Conservation (phyloP, 2,329 filamentous ascomycete genomes). For the Trichophyton benhamiae region DNA sequence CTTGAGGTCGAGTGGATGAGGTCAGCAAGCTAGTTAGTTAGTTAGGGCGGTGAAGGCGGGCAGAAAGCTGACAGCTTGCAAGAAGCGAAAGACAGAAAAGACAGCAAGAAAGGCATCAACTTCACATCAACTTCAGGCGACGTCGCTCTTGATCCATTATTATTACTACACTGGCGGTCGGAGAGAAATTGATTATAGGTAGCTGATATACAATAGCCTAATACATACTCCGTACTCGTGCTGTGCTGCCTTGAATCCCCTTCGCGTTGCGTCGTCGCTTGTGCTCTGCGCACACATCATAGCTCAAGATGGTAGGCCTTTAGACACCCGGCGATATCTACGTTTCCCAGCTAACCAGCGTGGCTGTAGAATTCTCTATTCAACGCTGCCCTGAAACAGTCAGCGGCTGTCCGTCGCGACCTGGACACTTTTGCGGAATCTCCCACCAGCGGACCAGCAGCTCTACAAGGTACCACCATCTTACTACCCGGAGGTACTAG, state of each 20-base stretch:
- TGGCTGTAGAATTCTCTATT: slow-evolving; percentile 60
- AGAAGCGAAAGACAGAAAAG: background rate
- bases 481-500: background rate
- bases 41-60: background rate
- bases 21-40: background rate
- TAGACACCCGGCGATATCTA: background rate
- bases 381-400: slow-evolving; percentile 76
- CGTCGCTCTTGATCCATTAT: background rate
- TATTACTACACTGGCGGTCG: too few species aligned
- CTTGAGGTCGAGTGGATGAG: background rate
- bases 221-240: background rate
- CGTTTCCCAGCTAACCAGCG: background rate
- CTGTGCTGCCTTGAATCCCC: background rate
- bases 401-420: slow-evolving; percentile 64
- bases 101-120: background rate
- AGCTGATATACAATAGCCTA: too few species aligned
- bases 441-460: slow-evolving; percentile 45
- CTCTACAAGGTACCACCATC: slow-evolving; percentile 43
- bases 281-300: background rate
- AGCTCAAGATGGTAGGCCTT: background rate
- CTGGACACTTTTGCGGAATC: slow-evolving; percentile 56
- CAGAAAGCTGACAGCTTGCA: slow-evolving; percentile 3
- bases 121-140: background rate
- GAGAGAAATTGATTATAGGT: too few species aligned
- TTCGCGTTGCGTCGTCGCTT: background rate